Conservation (phyloP, 1,284 basidiomycete genomes). For the Cryptococcus sp. region DNA sequence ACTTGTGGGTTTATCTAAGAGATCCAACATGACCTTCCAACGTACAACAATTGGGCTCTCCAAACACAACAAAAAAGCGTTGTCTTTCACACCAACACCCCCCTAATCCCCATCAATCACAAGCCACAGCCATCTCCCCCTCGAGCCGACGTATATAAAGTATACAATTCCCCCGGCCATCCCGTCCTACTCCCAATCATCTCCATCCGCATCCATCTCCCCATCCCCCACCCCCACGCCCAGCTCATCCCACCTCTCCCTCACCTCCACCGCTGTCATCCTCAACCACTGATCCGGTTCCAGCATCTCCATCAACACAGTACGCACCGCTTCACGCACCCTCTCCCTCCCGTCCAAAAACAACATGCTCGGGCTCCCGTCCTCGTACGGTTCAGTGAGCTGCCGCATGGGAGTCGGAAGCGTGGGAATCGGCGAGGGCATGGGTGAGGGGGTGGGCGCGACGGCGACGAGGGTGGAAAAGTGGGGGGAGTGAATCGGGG, state of each 20-base stretch:
- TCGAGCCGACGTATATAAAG: too few species aligned
- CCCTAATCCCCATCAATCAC: not conserved
- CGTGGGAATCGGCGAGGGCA: not conserved
- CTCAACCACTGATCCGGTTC: constrained; percentile 27
- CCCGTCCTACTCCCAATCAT: not conserved
- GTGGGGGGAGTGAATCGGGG: not conserved
- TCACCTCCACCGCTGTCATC: constrained; percentile 33
- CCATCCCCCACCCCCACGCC: constrained; percentile 17
- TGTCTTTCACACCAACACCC: not conserved
- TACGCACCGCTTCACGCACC: constrained; percentile 27
- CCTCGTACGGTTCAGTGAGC: constrained; percentile 23
- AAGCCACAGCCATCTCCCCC: too few species aligned
- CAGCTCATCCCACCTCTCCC: constrained; percentile 31
- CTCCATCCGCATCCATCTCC: not conserved
- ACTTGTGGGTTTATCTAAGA: too few species aligned
- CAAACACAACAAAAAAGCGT: not conserved
- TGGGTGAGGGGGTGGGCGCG: not conserved
- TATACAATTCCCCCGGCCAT: too few species aligned
- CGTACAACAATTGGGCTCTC: too few species aligned
- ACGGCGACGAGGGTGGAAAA: not conserved
- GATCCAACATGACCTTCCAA: too few species aligned
- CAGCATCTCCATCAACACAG: constrained; percentile 39
- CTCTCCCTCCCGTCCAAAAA: constrained; percentile 29
- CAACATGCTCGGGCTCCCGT: constrained; percentile 37
- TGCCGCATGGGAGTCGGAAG: not conserved